Conservation (phyloP, 805 yeast species). For the Saccharomycopsis schoenii region DNA sequence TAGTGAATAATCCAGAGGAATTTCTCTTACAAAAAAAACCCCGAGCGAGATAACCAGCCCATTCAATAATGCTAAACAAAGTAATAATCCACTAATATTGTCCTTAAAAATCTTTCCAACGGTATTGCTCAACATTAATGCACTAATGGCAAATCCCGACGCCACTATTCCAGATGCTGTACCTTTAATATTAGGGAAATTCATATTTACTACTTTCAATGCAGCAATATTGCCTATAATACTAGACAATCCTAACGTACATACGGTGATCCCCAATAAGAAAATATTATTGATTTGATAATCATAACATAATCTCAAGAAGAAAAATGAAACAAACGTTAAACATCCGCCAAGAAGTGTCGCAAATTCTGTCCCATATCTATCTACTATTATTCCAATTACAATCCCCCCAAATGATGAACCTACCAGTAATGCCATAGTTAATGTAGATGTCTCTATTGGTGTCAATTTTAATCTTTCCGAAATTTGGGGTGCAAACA, state of each 20-base stretch:
- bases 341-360: slow-evolving; percentile 44
- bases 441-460: slow-evolving; percentile 51
- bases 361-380: slow-evolving; percentile 44
- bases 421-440: slow-evolving; percentile 55
- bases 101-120: slow-evolving; percentile 44
- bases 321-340: slow-evolving; percentile 45
- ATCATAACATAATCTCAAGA: slow-evolving; percentile 39
- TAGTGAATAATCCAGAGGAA: not conserved
- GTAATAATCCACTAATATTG: slow-evolving; percentile 44
- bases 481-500: slow-evolving; percentile 66
- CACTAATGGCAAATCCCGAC: slow-evolving; percentile 61
- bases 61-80: slow-evolving; percentile 45
- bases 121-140: slow-evolving; percentile 50
- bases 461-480: slow-evolving; percentile 46
- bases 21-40: slow-evolving; percentile 34
- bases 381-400: slow-evolving; percentile 62
- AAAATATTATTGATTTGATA: slow-evolving; percentile 30
- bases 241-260: slow-evolving; percentile 11
- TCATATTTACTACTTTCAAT: slow-evolving; percentile 46
- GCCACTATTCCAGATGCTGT: slow-evolving; percentile 62
- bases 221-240: slow-evolving; percentile 20
- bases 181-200: slow-evolving; percentile 64
- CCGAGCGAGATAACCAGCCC: slow-evolving; percentile 37
- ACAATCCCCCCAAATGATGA: slow-evolving; percentile 60
- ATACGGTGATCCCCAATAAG: not conserved